Evolutionary conservation across 495 filamentous ascomycete species (phyloP).

Genomic region (Aspergillus sparsus): DNA sequence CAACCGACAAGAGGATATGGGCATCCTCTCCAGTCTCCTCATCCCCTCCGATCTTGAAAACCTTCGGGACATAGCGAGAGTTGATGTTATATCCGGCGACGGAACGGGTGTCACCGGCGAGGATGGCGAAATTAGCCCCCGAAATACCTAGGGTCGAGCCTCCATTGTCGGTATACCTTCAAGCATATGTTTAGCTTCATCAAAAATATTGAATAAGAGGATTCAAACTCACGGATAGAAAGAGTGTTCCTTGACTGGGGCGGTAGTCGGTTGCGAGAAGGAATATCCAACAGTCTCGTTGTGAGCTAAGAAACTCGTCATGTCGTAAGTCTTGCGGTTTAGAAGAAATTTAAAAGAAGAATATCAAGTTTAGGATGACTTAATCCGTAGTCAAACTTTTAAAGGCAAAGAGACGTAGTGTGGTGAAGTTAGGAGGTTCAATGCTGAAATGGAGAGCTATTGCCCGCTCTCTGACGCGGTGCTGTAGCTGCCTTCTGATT

Average conservation of each 20-base stretch:
- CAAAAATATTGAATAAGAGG: conserved; percentile 9
- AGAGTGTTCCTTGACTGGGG: conserved; percentile 66
- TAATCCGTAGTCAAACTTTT: no score
- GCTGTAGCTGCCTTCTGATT: conserved; percentile 46
- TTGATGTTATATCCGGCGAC: conserved; percentile 99
- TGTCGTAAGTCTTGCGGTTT: conserved; percentile 26
- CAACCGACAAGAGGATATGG: conserved; percentile 85
- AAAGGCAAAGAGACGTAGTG: conserved; percentile 1
- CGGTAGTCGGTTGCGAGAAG: conserved; percentile 55
- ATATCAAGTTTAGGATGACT: background rate
- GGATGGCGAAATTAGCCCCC: conserved; percentile 88
- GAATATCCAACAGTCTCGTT: conserved; percentile 57
- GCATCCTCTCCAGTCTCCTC: conserved; percentile 80
- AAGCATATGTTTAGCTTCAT: conserved; percentile 13
- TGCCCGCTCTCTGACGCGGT: conserved; percentile 41
- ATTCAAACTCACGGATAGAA: conserved; percentile 81
- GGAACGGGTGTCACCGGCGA: conserved; percentile 93
- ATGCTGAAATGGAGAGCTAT: conserved; percentile 19
- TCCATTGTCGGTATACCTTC: conserved; percentile 96
- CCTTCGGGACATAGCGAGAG: conserved; percentile 87
- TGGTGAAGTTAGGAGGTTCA: conserved; percentile 16
- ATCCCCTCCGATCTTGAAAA: conserved; percentile 93
- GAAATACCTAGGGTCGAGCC: conserved; percentile 95
- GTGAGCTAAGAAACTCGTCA: conserved; percentile 51
- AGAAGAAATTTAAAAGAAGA: conserved; percentile 5